Conservation (phyloP, 345 rosid genomes). For the Cardamine occulta region DNA sequence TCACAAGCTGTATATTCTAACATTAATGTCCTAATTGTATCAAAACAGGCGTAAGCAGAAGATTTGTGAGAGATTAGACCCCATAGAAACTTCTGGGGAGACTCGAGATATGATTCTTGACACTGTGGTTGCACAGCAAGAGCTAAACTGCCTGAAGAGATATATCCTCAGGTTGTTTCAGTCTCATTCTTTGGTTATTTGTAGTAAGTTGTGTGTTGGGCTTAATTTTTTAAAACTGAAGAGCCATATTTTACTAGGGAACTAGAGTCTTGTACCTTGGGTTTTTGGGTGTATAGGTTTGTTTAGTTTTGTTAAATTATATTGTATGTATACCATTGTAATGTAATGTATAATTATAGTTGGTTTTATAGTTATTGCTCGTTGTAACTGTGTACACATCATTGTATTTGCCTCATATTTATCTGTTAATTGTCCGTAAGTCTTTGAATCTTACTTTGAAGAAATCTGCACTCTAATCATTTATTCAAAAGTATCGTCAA, state of each 20-base stretch:
- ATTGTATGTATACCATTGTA: not conserved
- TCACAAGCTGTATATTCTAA: constrained; percentile 8
- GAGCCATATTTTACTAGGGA: no score
- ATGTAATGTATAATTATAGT: constrained; percentile 10
- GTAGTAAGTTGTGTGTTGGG: no score
- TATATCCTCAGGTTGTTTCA: no score
- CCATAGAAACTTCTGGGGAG: not conserved
- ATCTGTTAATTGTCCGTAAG: no score
- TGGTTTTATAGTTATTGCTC: no score
- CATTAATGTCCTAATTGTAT: not conserved
- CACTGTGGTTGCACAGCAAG: not conserved
- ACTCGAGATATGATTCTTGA: constrained; percentile 17
- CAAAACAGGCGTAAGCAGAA: constrained; percentile 14
- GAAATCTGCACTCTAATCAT: no score
- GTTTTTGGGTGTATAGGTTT: not conserved
- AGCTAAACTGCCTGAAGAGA: not conserved
- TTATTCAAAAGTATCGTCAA: no score
- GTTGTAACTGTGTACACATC: not conserved
- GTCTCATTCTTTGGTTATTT: constrained; percentile 13
- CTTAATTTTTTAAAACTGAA: no score
- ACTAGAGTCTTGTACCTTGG: no score
- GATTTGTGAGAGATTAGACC: constrained; percentile 17
- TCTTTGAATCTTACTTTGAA: no score
- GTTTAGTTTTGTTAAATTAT: constrained; percentile 1
- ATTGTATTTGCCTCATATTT: no score